Percentiles rank a stretch among this genome's conserved stretches.
Conservation (phyloP, 352 stramenopile species). For the Pythium coloratum region DNA sequence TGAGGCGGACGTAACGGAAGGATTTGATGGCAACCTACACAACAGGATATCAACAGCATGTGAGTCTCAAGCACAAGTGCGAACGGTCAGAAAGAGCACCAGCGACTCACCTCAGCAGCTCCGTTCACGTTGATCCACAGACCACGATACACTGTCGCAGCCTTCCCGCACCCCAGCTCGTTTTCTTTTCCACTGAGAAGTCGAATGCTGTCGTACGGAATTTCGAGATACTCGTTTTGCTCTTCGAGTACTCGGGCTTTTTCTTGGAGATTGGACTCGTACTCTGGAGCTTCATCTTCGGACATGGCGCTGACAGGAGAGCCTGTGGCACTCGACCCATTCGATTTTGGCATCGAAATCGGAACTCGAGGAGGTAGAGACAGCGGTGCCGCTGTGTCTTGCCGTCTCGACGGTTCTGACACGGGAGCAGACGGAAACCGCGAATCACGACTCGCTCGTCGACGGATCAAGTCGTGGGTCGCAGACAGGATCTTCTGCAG, state of each 20-base stretch:
- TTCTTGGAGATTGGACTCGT: constrained; percentile 72
- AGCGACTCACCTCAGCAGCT: constrained; percentile 56
- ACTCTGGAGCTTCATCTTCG: constrained; percentile 54
- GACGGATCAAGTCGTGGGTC: constrained; percentile 83
- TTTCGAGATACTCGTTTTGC: constrained; percentile 87
- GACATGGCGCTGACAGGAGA: constrained; percentile 12
- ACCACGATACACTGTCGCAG: constrained; percentile 83
- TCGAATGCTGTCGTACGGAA: constrained; percentile 86
- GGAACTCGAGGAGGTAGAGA: background rate
- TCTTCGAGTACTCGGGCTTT: constrained; percentile 82
- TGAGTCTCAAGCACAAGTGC: background rate
- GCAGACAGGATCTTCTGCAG: constrained; percentile 81
- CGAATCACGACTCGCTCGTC: constrained; percentile 41
- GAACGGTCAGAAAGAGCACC: background rate
- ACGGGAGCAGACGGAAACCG: constrained; percentile 15
- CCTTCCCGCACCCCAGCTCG: constrained; percentile 84
- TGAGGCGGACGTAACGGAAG: constrained; percentile 86
- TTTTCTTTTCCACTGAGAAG: constrained; percentile 87
- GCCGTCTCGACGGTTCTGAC: background rate
- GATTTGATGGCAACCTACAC: constrained; percentile 78
- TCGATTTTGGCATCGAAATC: constrained; percentile 2
- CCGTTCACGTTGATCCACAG: constrained; percentile 86
- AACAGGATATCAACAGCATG: background rate
- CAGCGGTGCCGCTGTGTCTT: background rate
- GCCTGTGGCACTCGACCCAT: background rate